Evolutionary conservation across 2,329 filamentous ascomycete species (phyloP).

Genomic region (Microdochium paspali): DNA sequence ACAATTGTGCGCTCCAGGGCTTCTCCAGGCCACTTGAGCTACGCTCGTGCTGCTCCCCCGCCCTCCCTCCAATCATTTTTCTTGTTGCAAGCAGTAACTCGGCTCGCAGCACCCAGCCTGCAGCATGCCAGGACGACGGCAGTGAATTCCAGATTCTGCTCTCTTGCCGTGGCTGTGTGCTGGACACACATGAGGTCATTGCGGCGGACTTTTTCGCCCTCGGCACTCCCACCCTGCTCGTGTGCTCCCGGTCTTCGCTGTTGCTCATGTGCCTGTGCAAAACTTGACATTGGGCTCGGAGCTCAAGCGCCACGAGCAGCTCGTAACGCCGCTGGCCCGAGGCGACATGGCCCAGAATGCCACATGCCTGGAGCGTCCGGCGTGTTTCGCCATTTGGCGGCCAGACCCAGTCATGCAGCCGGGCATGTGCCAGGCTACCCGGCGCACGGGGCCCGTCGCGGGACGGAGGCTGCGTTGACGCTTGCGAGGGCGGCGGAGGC

Average conservation of each 20-base stretch:
- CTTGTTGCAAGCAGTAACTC: no score
- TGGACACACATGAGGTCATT: no score
- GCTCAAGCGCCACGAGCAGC: not conserved
- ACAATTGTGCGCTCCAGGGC: not conserved
- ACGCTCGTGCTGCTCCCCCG: not conserved
- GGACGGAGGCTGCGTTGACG: not conserved
- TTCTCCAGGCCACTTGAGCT: not conserved
- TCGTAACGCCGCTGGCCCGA: not conserved
- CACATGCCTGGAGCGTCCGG: not conserved
- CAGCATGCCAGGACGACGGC: no score
- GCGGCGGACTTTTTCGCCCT: no score
- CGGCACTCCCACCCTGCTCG: no score
- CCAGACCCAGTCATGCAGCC: not conserved
- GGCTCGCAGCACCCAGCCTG: no score
- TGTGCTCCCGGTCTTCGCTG: not conserved
- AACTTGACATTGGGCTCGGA: not conserved
- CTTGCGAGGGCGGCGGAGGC: not conserved
- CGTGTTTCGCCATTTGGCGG: not conserved
- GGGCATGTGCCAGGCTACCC: not conserved
- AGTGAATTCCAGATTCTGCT: no score
- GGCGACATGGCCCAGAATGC: not conserved
- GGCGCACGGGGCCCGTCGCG: not conserved
- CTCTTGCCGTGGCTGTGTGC: no score
- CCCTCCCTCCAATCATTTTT: not conserved
- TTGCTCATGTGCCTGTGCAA: not conserved